Evolutionary conservation across 2,329 filamentous ascomycete genomes (phyloP).

Genomic region (Cladophialophora chaetospira): DNA sequence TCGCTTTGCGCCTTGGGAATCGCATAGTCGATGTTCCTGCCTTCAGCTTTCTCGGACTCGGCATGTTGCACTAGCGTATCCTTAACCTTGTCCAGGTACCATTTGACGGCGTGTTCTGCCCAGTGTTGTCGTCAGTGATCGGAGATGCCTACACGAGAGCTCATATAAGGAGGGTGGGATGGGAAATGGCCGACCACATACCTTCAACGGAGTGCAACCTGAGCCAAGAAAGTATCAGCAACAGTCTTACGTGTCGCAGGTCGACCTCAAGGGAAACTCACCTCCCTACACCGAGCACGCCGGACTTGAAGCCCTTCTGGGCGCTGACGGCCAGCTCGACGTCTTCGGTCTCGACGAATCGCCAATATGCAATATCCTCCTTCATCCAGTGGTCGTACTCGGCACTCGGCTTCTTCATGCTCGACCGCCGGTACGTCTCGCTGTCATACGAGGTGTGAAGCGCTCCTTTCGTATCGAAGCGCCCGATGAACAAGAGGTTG

Average conservation of each 20-base stretch:
- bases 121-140: conserved; percentile 7
- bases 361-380: conserved; percentile 30
- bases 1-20: conserved; percentile 26
- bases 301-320: conserved; percentile 29
- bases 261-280: no score
- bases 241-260: no score
- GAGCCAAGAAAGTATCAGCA: no score
- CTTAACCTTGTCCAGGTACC: conserved; percentile 29
- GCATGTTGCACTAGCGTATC: conserved; percentile 22
- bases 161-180: background rate
- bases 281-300: conserved; percentile 23
- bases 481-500: conserved; percentile 30
- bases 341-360: conserved; percentile 27
- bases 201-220: conserved; percentile 27
- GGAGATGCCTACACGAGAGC: background rate
- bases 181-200: conserved; percentile 4
- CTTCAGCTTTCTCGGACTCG: conserved; percentile 23
- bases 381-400: conserved; percentile 30
- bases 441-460: conserved; percentile 29
- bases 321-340: conserved; percentile 28
- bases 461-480: conserved; percentile 27
- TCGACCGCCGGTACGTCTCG: conserved; percentile 29
- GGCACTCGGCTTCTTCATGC: conserved; percentile 24
- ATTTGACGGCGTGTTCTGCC: conserved; percentile 29
- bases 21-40: conserved; percentile 28